Conservation (phyloP, 1,139 yeast genomes). For the Hyphopichia burtonii region DNA sequence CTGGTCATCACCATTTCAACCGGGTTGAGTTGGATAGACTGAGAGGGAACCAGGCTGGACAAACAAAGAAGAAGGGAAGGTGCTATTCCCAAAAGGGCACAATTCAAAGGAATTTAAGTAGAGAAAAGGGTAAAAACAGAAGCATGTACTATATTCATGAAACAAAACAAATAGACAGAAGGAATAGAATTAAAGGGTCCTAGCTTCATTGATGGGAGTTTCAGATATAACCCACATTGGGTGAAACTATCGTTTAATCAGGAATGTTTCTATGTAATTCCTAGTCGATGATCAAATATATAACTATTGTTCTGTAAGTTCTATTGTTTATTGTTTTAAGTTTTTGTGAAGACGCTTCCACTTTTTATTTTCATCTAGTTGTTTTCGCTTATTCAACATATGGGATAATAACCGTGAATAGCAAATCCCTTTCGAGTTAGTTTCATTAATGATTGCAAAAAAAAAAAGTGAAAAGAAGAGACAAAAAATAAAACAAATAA, state of each 20-base stretch:
- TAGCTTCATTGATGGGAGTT: neutral
- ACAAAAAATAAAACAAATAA: too few species aligned
- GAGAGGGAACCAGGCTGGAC: too few species aligned
- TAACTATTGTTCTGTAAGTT: neutral
- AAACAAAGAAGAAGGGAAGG: too few species aligned
- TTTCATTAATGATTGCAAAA: too few species aligned
- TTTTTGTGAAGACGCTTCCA: neutral
- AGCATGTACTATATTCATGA: neutral
- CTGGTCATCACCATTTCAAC: too few species aligned
- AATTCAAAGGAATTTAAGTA: neutral
- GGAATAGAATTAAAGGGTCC: neutral
- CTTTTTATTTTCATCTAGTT: neutral
- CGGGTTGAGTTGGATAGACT: too few species aligned
- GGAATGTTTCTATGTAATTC: neutral
- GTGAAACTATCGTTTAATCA: neutral
- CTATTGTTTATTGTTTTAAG: neutral
- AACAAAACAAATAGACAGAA: neutral
- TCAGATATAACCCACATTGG: neutral
- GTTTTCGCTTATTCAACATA: too few species aligned
- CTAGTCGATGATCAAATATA: neutral
- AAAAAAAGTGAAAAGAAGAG: too few species aligned
- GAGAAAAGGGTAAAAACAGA: neutral
- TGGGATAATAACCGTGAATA: too few species aligned
- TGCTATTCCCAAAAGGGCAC: too few species aligned
- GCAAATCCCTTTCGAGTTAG: too few species aligned